These are phyloP conservation scores for Hypoxylon intermedium DNA, from an alignment of 495 filamentous ascomycete species.

Conservation along the genomic window DNA sequence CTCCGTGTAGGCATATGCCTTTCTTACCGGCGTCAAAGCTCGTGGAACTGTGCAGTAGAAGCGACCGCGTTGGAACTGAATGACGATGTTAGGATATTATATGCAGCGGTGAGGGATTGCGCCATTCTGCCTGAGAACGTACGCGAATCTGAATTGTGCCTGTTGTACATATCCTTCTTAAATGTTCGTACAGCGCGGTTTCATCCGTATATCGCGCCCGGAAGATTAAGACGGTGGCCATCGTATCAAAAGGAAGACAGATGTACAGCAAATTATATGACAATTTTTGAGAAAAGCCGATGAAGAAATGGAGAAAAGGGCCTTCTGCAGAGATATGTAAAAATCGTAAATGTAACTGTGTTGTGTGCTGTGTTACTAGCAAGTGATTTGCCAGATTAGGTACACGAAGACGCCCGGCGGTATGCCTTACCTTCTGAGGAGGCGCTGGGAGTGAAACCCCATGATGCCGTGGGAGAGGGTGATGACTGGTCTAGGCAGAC, in stretches of 20 bases:
- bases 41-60: constrained; percentile 8
- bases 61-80: constrained; percentile 8
- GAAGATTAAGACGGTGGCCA: neutral
- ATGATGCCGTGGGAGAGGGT: no score
- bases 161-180: constrained; percentile 4
- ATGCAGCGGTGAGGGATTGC: neutral
- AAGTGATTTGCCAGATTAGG: no score
- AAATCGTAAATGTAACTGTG: no score
- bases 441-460: no score
- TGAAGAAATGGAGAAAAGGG: no score
- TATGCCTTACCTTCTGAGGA: no score
- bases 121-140: neutral
- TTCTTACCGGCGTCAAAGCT: neutral
- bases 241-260: neutral
- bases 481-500: no score
- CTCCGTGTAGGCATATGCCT: neutral
- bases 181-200: constrained; percentile 1
- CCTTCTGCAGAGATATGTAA: no score
- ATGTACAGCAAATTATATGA: neutral
- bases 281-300: neutral
- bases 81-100: neutral
- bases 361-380: no score
- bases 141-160: constrained; percentile 8
- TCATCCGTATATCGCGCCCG: constrained; percentile 20
- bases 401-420: no score